A percentile compares a stretch with the other conserved stretches of the same genome.
These are phyloP conservation scores for Trypanosoma rangeli DNA, from an alignment of 208 protist species.

Conservation along the genomic window DNA sequence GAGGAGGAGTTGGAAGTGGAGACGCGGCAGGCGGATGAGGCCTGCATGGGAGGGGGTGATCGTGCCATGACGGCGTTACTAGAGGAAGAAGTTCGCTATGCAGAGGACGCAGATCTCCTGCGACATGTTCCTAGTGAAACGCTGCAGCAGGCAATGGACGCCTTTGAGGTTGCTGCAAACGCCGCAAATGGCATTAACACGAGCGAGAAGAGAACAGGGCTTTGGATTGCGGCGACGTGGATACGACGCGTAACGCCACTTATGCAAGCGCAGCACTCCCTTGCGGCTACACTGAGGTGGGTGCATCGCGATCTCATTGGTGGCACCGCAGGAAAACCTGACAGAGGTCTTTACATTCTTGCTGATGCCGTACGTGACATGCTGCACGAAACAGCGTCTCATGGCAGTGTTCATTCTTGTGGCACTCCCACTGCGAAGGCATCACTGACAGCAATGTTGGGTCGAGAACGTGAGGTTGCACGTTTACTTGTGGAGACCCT, in stretches of 20 bases:
- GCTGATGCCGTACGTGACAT: constrained; percentile 10
- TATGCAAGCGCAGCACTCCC: not conserved
- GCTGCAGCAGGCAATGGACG: constrained; percentile 12
- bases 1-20: not conserved
- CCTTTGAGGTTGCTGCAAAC: constrained; percentile 18
- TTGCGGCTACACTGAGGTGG: constrained; percentile 16
- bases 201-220: not conserved
- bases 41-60: not conserved
- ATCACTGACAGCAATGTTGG: constrained; percentile 2
- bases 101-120: constrained; percentile 2
- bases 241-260: constrained; percentile 1
- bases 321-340: not conserved
- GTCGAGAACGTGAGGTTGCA: not conserved
- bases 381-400: not conserved
- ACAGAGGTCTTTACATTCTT: constrained; percentile 9
- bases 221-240: constrained; percentile 17
- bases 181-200: not conserved
- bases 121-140: not conserved
- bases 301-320: constrained; percentile 12
- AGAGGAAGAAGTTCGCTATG: not conserved
- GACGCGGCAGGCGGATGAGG: not conserved
- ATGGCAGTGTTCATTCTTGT: not conserved
- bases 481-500: constrained; percentile 21
- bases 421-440: not conserved
- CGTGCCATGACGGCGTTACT: not conserved